These are phyloP conservation scores for Chaetomium cochliodes DNA, from an alignment of 495 filamentous ascomycete genomes.

Conservation along the genomic window DNA sequence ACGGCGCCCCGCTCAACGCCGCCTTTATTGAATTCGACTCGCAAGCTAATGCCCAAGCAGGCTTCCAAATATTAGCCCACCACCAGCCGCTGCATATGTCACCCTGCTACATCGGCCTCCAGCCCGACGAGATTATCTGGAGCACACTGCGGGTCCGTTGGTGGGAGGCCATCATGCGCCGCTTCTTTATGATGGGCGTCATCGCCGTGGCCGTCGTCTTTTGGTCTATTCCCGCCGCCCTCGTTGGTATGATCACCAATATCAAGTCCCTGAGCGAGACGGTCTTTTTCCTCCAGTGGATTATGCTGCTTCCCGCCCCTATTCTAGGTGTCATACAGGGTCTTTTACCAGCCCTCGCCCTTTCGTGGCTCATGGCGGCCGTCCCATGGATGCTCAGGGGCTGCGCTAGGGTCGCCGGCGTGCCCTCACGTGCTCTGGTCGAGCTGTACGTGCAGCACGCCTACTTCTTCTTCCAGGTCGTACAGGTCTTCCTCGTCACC, in stretches of 20 bases:
- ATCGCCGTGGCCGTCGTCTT: slow-evolving; percentile 74
- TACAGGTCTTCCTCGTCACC: slow-evolving; percentile 87
- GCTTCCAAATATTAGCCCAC: slow-evolving; percentile 78
- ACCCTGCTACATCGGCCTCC: slow-evolving; percentile 76
- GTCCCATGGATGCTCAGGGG: slow-evolving; percentile 73
- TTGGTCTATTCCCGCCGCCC: slow-evolving; percentile 83
- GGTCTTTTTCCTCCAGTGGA: slow-evolving; percentile 64
- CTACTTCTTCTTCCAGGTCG: slow-evolving; percentile 86
- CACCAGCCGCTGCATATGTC: slow-evolving; percentile 79
- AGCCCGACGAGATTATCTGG: slow-evolving; percentile 82
- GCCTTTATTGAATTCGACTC: slow-evolving; percentile 81
- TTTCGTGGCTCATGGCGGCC: slow-evolving; percentile 76
- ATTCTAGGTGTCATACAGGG: slow-evolving; percentile 76
- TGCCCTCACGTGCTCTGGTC: slow-evolving; percentile 65
- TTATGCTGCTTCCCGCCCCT: slow-evolving; percentile 60
- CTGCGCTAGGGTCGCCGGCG: slow-evolving; percentile 70
- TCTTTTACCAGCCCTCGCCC: slow-evolving; percentile 70
- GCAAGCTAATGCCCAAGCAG: slow-evolving; percentile 73
- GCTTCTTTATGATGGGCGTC: slow-evolving; percentile 61
- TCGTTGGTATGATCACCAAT: slow-evolving; percentile 77
- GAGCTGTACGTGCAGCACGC: slow-evolving; percentile 78
- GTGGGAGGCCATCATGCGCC: slow-evolving; percentile 72
- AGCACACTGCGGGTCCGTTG: slow-evolving; percentile 74
- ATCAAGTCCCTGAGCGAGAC: slow-evolving; percentile 63
- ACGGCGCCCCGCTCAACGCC: slow-evolving; percentile 55